These are phyloP conservation scores for Gryganskiella cystojenkinii DNA, from an alignment of 192 early-diverging fungal genomes.

Conservation along the genomic window DNA sequence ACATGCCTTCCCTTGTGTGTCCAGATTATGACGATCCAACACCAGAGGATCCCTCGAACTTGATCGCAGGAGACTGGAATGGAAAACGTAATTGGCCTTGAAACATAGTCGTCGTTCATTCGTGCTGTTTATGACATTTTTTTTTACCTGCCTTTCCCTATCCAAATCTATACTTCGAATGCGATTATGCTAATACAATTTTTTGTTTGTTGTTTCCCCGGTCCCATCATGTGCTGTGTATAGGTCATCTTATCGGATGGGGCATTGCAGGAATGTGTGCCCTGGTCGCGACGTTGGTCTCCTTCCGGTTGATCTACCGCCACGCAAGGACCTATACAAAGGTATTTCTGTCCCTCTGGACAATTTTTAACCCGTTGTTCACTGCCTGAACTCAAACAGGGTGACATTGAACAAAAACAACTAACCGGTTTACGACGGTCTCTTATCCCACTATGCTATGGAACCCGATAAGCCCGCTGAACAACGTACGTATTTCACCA, in stretches of 20 bases:
- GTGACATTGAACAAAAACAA: no score
- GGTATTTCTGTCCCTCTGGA: constrained; percentile 12
- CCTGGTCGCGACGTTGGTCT: constrained; percentile 60
- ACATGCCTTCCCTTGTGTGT: neutral
- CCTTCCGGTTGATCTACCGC: constrained; percentile 57
- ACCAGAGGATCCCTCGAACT: no score
- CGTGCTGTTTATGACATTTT: no score
- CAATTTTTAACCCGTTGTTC: neutral
- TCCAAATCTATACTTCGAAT: no score
- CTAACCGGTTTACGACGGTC: constrained; percentile 1
- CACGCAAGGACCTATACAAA: constrained; percentile 69
- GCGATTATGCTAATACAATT: neutral
- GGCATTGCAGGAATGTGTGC: constrained; percentile 64
- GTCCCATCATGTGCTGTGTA: no score
- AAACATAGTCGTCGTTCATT: no score
- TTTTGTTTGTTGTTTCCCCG: no score
- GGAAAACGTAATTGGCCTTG: no score
- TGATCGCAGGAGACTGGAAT: no score
- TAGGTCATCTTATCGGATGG: constrained; percentile 72
- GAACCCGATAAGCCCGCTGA: constrained; percentile 60
- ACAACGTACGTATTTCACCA: constrained; percentile 47
- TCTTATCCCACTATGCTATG: neutral
- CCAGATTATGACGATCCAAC: no score
- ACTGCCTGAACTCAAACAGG: no score
- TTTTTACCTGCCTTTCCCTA: neutral